Evolutionary conservation across 306 rosid species (phyloP).

Genomic region (Luffa acutangula): DNA sequence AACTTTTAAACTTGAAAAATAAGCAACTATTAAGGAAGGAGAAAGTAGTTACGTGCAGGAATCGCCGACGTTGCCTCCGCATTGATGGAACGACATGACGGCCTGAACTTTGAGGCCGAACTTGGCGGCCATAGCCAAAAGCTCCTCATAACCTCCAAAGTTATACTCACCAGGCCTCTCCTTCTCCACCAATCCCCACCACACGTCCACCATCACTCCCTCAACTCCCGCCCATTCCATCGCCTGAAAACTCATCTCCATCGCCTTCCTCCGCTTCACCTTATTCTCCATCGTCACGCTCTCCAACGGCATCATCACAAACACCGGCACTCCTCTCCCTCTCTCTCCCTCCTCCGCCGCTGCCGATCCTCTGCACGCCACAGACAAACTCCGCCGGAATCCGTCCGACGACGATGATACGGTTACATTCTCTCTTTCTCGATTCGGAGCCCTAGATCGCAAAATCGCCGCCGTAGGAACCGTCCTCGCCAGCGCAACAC

Average conservation of each 20-base stretch:
- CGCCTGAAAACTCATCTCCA: slow-evolving; percentile 73
- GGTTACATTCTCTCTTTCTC: background rate
- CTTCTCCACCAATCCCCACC: slow-evolving; percentile 98
- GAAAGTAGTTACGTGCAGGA: slow-evolving; percentile 37
- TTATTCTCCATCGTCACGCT: slow-evolving; percentile 64
- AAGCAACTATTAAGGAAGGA: too few relatives aligned
- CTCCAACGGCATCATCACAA: slow-evolving; percentile 92
- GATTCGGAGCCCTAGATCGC: background rate
- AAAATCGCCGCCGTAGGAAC: background rate
- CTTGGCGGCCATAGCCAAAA: slow-evolving; percentile 44
- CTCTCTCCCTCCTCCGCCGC: slow-evolving; percentile 11
- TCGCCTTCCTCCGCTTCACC: slow-evolving; percentile 67
- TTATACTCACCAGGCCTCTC: slow-evolving; percentile 49
- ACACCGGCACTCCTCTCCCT: slow-evolving; percentile 65
- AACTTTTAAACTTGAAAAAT: too few relatives aligned
- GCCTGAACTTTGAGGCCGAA: slow-evolving; percentile 69
- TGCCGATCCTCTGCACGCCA: slow-evolving; percentile 46
- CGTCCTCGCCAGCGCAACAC: background rate
- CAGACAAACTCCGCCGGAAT: slow-evolving; percentile 38
- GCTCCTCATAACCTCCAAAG: slow-evolving; percentile 60
- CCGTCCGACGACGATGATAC: background rate
- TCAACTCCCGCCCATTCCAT: slow-evolving; percentile 86
- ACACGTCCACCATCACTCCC: slow-evolving; percentile 92
- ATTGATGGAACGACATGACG: slow-evolving; percentile 74
- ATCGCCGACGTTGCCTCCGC: slow-evolving; percentile 43